Evolutionary conservation across 2,329 filamentous ascomycete genomes (phyloP).

Genomic region (Scytalidium lignicola): DNA sequence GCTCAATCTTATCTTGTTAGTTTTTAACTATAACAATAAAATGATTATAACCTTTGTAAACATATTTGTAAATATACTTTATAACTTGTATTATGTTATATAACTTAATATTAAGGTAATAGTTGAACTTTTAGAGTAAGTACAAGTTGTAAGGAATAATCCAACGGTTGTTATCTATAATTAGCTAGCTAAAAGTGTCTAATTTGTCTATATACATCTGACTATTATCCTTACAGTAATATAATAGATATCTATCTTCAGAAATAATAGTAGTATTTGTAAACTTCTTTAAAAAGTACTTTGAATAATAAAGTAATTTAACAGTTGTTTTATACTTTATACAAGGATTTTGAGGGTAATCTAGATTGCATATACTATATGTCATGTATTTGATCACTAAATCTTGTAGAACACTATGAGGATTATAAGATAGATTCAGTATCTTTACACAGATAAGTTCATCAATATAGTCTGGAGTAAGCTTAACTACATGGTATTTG

Average conservation of each 20-base stretch:
- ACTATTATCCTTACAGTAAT: not conserved
- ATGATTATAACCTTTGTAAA: constrained; percentile 9
- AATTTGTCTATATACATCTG: not conserved
- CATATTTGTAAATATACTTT: constrained; percentile 14
- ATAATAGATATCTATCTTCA: not conserved
- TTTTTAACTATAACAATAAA: not conserved
- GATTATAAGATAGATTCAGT: not conserved
- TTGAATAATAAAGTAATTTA: not conserved
- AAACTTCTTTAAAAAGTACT: not conserved
- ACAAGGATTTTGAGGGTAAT: not conserved
- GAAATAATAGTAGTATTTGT: not conserved
- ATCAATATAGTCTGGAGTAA: not conserved
- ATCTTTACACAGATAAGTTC: constrained; percentile 2
- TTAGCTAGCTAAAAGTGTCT: not conserved
- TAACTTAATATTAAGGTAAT: constrained; percentile 8
- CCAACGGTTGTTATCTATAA: constrained; percentile 4
- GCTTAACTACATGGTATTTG: not conserved
- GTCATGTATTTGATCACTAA: not conserved
- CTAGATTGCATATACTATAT: not conserved
- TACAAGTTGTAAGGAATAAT: constrained; percentile 9
- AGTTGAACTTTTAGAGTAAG: constrained; percentile 5
- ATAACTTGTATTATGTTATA: constrained; percentile 5
- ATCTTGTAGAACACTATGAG: not conserved
- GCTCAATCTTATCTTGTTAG: constrained; percentile 4
- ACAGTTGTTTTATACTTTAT: not conserved